Percentiles rank a stretch among this genome's conserved stretches.
These are phyloP conservation scores for Orobanche coerulescens DNA, from an alignment of 257 asterid genomes.

Conservation along the genomic window DNA sequence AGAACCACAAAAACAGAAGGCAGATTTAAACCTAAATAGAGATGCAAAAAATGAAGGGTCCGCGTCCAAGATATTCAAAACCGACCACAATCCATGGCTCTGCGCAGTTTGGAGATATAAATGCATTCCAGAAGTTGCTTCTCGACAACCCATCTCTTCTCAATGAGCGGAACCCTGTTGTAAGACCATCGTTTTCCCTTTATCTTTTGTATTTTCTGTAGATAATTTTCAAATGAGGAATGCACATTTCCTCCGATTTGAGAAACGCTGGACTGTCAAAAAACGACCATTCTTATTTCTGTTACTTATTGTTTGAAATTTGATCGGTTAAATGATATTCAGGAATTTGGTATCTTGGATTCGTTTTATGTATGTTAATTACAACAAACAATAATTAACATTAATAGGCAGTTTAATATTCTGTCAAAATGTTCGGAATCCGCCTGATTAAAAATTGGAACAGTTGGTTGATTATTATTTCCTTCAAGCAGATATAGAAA, in stretches of 20 bases:
- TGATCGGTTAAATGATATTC: not conserved
- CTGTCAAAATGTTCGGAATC: not conserved
- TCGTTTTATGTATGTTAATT: constrained; percentile 11
- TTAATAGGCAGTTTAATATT: not conserved
- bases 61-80: constrained; percentile 36
- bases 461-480: not conserved
- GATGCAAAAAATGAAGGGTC: constrained; percentile 42
- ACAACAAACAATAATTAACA: not conserved
- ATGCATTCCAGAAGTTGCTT: constrained; percentile 65
- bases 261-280: not conserved
- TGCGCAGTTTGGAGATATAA: constrained; percentile 85
- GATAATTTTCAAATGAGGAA: not conserved
- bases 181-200: constrained; percentile 30
- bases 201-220: not conserved
- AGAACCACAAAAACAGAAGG: not conserved
- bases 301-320: not conserved
- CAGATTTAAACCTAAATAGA: not conserved
- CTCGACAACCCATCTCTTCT: constrained; percentile 69
- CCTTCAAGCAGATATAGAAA: too few relatives aligned
- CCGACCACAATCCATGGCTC: constrained; percentile 79
- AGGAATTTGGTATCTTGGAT: constrained; percentile 8
- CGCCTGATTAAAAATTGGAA: constrained; percentile 1
- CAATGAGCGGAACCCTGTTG: constrained; percentile 88
- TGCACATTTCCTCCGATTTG: not conserved
- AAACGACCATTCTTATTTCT: not conserved